These are phyloP conservation scores for Litsea cubeba DNA, from an alignment of 164 flowering plant genomes.

Conservation along the genomic window DNA sequence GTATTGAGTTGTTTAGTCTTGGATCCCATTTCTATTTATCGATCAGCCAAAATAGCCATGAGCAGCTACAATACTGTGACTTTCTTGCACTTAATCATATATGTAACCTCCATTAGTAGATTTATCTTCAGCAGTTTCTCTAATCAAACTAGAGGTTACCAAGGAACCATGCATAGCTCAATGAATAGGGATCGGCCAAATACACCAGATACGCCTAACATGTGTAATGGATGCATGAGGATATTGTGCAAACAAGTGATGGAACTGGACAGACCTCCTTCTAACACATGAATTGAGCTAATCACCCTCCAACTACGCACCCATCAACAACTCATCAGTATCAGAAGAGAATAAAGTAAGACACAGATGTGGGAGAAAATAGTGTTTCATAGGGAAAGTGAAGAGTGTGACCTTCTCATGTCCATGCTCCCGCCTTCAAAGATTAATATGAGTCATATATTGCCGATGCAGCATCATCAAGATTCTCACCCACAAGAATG, in stretches of 20 bases:
- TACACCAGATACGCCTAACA: not conserved
- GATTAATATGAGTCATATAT: conserved; percentile 29
- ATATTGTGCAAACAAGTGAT: not conserved
- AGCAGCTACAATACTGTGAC: not conserved
- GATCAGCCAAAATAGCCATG: too few species aligned
- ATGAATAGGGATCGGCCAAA: not conserved
- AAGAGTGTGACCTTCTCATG: not conserved
- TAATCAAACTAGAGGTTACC: too few species aligned
- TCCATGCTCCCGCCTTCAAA: not conserved
- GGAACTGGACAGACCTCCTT: too few species aligned
- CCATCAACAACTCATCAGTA: too few species aligned
- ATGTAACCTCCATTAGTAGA: too few species aligned
- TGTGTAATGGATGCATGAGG: not conserved
- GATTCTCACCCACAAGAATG: conserved; percentile 36
- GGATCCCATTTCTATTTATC: not conserved
- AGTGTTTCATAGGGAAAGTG: not conserved
- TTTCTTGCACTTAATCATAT: not conserved
- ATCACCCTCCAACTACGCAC: not conserved
- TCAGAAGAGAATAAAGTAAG: not conserved
- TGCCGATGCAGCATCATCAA: conserved; percentile 70
- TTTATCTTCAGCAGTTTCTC: not conserved
- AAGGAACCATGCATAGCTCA: too few species aligned
- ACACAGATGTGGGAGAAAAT: not conserved
- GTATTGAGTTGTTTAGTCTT: not conserved
- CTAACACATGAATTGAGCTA: not conserved